Evolutionary conservation across 495 filamentous ascomycete genomes (phyloP), one percentile per base, ranked within the genome.

Genomic region (Jackrogersella multiformis): DNA sequence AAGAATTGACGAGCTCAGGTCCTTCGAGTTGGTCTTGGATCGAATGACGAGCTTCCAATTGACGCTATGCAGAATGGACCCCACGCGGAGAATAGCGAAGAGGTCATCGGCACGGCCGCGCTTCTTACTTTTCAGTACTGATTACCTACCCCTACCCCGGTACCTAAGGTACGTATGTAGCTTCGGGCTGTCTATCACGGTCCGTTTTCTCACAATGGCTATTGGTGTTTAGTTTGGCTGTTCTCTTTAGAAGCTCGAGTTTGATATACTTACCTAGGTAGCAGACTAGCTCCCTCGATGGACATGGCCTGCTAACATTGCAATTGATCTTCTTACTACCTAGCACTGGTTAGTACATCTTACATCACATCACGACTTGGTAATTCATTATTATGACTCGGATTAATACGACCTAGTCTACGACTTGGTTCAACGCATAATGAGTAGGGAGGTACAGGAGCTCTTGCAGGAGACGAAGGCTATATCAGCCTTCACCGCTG

Each of bases 401-500:
- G n/a, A n/a, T n/a, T n/a, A n/a, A n/a, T n/a, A n/a, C n/a, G n/a
- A n/a, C n/a, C n/a, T n/a, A n/a, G n/a, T n/a, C n/a, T n/a, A n/a
- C 36, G 21, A 56, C 39, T 39, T 34, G 5, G 34, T 61, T 45
- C 30, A 42, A 23, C 39, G 34, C 57, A 46, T 34, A 16, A 38
- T 23, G 26, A 48, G 49, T 39, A 21, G 24, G 28, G 21, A 56
- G 44, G 44, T 36, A 42, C 23, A 39, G 38, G 23, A 20, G 10
- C 16, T 53, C 39, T 35, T 49, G 59, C 44, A 54, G 53, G 53
- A 41, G 45, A 64, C 16, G 53, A n/a, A n/a, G n/a, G 60, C 54
- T 55, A 65, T 70, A 41, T 65, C 67, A 34, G 54, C 42, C 61
- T 61, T 70, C 67, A 70, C 67, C 67, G 67, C 67, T 70, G 67